phyloP scores from a whole-genome alignment of 2,329 filamentous ascomycete genomes.

The Seiridium cupressi region DNA sequence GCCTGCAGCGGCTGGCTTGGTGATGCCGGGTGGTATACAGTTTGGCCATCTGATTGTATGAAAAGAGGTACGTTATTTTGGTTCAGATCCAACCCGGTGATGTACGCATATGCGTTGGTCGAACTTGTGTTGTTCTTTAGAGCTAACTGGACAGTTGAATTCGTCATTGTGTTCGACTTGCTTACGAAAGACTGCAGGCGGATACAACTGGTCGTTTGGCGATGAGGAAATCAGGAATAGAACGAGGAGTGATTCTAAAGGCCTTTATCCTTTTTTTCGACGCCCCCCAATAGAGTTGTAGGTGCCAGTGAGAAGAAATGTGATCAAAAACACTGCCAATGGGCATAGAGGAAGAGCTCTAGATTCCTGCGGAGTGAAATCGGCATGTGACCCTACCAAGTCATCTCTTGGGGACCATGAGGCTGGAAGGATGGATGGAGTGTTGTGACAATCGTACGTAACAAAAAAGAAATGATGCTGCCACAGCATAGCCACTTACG shows the following conservation, averaged over 20 bases:
- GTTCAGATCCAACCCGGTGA: conserved; percentile 65
- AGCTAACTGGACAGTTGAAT: conserved; percentile 54
- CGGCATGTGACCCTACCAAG: background rate
- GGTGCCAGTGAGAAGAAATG: no score
- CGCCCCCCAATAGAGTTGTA: no score
- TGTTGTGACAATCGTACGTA: background rate
- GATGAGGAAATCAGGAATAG: background rate
- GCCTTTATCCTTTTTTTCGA: no score
- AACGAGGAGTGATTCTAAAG: no score
- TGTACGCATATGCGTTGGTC: conserved; percentile 62
- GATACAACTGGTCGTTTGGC: background rate
- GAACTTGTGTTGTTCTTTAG: conserved; percentile 66
- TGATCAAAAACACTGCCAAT: background rate
- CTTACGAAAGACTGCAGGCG: background rate
- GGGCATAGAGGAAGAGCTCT: background rate
- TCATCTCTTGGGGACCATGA: background rate
- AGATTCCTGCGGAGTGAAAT: background rate
- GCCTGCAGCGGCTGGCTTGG: conserved; percentile 49
- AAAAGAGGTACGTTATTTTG: conserved; percentile 60
- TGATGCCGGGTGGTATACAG: conserved; percentile 62
- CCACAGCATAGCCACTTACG: background rate
- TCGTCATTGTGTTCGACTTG: conserved; percentile 26
- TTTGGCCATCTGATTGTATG: conserved; percentile 63
- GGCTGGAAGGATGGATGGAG: background rate
- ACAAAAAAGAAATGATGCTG: background rate